phyloP scores from a whole-genome alignment of 306 rosid species.

The Ammopiptanthus mongolicus region DNA sequence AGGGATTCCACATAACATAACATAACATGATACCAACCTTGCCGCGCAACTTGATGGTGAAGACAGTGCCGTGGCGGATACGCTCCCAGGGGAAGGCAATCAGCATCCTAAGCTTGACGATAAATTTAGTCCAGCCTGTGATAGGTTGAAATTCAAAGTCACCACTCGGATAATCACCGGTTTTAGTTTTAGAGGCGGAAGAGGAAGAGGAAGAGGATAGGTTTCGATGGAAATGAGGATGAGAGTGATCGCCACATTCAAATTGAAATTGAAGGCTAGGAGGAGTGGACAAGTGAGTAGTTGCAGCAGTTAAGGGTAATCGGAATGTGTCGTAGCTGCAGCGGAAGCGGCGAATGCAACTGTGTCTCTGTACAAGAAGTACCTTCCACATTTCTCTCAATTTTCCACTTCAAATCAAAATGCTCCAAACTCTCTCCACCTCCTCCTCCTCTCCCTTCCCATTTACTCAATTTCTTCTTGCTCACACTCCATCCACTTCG shows the following conservation, averaged over 20 bases:
- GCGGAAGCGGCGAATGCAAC: background rate
- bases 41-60: constrained; percentile 79
- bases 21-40: constrained; percentile 58
- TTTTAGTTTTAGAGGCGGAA: constrained; percentile 3
- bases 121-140: constrained; percentile 51
- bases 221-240: background rate
- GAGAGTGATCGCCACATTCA: too few species aligned
- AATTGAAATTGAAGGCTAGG: background rate
- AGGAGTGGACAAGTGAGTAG: background rate
- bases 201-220: background rate
- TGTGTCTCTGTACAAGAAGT: constrained; percentile 31
- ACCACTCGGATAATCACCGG: constrained; percentile 49
- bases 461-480: too few species aligned
- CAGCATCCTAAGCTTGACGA: constrained; percentile 71
- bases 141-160: constrained; percentile 53
- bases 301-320: background rate
- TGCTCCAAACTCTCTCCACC: background rate
- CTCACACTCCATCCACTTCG: too few species aligned
- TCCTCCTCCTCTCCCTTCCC: too few species aligned
- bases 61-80: constrained; percentile 64
- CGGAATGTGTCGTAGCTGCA: background rate
- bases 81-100: constrained; percentile 85
- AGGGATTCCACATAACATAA: background rate
- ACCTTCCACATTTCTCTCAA: constrained; percentile 46
- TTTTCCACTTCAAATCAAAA: background rate